Evolutionary conservation across 2,329 filamentous ascomycete genomes (phyloP).

Genomic region (Penicillium freii): DNA sequence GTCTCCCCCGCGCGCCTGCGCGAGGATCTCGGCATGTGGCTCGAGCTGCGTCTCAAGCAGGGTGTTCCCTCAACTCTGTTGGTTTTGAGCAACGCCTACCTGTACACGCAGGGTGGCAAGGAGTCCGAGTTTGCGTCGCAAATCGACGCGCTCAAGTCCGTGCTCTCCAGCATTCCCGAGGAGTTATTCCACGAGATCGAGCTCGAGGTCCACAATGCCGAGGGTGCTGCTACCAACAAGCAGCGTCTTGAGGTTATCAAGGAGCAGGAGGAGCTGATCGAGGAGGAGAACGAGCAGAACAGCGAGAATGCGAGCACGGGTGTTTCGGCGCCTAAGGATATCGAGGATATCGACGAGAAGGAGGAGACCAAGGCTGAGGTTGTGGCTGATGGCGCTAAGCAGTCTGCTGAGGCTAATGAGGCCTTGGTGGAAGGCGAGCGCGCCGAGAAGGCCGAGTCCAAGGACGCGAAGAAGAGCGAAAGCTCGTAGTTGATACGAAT

Average conservation of each 20-base stretch:
- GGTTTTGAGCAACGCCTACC: conserved; percentile 94
- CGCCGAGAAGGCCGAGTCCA: conserved; percentile 29
- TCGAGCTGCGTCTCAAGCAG: conserved; percentile 88
- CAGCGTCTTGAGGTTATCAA: conserved; percentile 96
- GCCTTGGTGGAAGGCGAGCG: conserved; percentile 41
- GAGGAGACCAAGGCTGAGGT: conserved; percentile 61
- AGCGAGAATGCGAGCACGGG: conserved; percentile 74
- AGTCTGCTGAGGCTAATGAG: conserved; percentile 49
- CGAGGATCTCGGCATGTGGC: conserved; percentile 88
- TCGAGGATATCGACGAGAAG: conserved; percentile 92
- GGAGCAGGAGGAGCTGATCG: conserved; percentile 97
- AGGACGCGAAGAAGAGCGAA: conserved; percentile 31
- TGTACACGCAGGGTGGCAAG: conserved; percentile 76
- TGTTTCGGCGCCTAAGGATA: conserved; percentile 74
- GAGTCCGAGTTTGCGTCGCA: conserved; percentile 81
- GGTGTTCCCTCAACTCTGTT: conserved; percentile 94
- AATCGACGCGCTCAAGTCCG: conserved; percentile 87
- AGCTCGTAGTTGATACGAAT: conserved; percentile 19
- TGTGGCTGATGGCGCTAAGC: conserved; percentile 43
- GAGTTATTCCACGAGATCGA: conserved; percentile 99
- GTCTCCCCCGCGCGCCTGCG: conserved; percentile 84
- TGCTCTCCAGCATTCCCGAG: conserved; percentile 91
- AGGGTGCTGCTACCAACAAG: conserved; percentile 97
- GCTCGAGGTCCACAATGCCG: conserved; percentile 93
- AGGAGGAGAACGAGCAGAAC: conserved; percentile 93